Evolutionary conservation across 1,139 yeast species (phyloP), one percentile per base, ranked within the genome.

Genomic region (Candida sp.): DNA sequence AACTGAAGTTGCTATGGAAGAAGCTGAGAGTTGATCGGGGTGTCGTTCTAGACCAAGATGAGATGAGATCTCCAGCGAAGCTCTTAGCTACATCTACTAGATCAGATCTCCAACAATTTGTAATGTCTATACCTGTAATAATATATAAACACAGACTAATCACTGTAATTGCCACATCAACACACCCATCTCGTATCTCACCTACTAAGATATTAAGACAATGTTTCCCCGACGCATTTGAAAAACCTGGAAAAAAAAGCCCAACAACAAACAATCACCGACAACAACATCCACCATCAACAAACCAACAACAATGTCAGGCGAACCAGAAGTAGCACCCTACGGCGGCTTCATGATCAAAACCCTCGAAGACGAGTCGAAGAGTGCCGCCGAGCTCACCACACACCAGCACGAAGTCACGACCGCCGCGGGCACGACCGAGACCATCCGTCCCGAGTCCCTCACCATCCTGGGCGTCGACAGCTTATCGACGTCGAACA

Each of bases 401-500:
- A 61, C 66, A 51, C 78, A 76, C 54, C 62, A 70, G 31, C 66
- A 74, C 11, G 73, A 72, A 42, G 71, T 77, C n/a, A 57, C 51
- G 2, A 40, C 35, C 4, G 65, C 68, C 35, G 65, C 73, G 48
- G 72, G 74, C n/a, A 54, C 56, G 42, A 56, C 67, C 7, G 70
- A 72, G 54, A 61, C 59, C 1, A 49, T 70, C 28, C 58, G 84
- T 47, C 81, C 83, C 7, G 84, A 82, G 46, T 81, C 88, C 0
- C 57, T 88, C 27, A 75, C 71, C 50, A 55, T 88, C 3, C 65
- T 71, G 47, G 96, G 96, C 22, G 94, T 88, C 2, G 91, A 88
- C 56, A 83, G 79, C 48, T 71, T 88, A 54, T 81, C 88, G 40
- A 86, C 91, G 2, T 77, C 80, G 44, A 88, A 86, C 51, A 81